Conservation (phyloP, 768 basidiomycete species). For the Hortiboletus campestris region DNA sequence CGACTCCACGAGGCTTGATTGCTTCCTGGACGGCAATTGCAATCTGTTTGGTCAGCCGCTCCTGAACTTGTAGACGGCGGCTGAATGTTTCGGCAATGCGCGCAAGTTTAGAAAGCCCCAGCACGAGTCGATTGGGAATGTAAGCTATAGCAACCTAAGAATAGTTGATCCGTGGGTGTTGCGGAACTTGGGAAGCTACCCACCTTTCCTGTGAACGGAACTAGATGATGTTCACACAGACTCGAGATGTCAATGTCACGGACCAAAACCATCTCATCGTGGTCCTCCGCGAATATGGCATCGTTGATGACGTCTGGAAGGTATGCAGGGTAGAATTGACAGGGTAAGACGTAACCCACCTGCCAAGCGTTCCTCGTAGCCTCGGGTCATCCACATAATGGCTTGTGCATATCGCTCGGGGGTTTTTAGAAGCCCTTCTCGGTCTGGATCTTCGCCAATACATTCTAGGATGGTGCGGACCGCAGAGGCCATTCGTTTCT, state of each 20-base stretch:
- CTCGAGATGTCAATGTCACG: slow-evolving; percentile 97
- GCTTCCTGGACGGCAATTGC: slow-evolving; percentile 98
- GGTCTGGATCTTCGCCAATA: slow-evolving; percentile 96
- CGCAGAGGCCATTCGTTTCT: slow-evolving; percentile 76
- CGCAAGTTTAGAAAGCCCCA: slow-evolving; percentile 94
- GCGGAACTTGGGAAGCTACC: slow-evolving; percentile 28
- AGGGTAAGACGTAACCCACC: slow-evolving; percentile 45
- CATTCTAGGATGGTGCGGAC: slow-evolving; percentile 93
- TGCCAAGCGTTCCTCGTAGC: slow-evolving; percentile 93
- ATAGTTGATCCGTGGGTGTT: slow-evolving; percentile 20
- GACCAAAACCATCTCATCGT: slow-evolving; percentile 99
- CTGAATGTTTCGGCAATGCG: slow-evolving; percentile 97
- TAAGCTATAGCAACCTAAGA: slow-evolving; percentile 93
- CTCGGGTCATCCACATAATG: slow-evolving; percentile 98
- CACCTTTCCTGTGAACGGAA: slow-evolving; percentile 97
- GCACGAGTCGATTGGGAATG: slow-evolving; percentile 91
- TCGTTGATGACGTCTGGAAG: slow-evolving; percentile 92
- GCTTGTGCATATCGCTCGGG: slow-evolving; percentile 97
- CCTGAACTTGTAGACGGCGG: slow-evolving; percentile 94
- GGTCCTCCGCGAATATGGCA: slow-evolving; percentile 97
- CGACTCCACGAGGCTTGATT: slow-evolving; percentile 95
- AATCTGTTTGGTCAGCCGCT: slow-evolving; percentile 95
- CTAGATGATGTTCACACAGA: slow-evolving; percentile 97
- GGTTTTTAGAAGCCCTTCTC: slow-evolving; percentile 88
- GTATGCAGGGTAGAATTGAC: slow-evolving; percentile 10